Percentiles rank a stretch among this genome's conserved stretches.
Evolutionary conservation across 208 protist genomes (phyloP).

Genomic region (Acanthamoeba lenticulata): DNA sequence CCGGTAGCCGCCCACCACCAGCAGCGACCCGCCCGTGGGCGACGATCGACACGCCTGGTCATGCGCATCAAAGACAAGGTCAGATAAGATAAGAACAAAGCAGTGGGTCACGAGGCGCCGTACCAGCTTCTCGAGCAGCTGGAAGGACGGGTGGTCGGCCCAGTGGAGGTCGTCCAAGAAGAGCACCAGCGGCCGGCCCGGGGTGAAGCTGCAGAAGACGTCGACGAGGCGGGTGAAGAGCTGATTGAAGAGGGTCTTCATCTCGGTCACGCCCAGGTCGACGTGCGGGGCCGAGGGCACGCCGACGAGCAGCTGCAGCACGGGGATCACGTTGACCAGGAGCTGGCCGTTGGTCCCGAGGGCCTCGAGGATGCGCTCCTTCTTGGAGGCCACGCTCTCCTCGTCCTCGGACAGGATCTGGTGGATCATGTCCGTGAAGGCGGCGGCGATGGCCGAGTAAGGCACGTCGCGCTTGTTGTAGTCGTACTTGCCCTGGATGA

Average conservation of each 20-base stretch:
- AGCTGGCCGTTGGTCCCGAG: constrained; percentile 39
- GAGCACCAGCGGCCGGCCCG: not conserved
- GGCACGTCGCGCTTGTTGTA: constrained; percentile 61
- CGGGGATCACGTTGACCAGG: constrained; percentile 48
- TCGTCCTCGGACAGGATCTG: constrained; percentile 52
- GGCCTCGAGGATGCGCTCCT: not conserved
- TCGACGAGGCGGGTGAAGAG: constrained; percentile 42
- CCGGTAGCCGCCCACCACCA: constrained; percentile 43
- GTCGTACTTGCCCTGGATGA: constrained; percentile 66
- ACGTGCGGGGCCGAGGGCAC: not conserved
- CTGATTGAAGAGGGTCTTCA: constrained; percentile 45
- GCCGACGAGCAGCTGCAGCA: constrained; percentile 41
- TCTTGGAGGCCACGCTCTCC: not conserved
- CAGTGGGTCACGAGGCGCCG: not conserved
- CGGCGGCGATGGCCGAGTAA: constrained; percentile 51
- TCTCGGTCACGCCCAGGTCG: constrained; percentile 50
- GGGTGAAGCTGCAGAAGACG: constrained; percentile 35
- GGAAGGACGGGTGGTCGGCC: constrained; percentile 47
- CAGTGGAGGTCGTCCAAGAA: constrained; percentile 56
- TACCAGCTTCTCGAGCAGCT: constrained; percentile 49
- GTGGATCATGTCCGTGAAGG: constrained; percentile 44
- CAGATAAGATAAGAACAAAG: not conserved
- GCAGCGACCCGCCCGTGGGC: not conserved
- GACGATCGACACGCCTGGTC: not conserved
- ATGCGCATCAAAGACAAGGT: not conserved